These are phyloP conservation scores for Apiospora koreana DNA, from an alignment of 2,329 filamentous ascomycete genomes.

Conservation along the genomic window DNA sequence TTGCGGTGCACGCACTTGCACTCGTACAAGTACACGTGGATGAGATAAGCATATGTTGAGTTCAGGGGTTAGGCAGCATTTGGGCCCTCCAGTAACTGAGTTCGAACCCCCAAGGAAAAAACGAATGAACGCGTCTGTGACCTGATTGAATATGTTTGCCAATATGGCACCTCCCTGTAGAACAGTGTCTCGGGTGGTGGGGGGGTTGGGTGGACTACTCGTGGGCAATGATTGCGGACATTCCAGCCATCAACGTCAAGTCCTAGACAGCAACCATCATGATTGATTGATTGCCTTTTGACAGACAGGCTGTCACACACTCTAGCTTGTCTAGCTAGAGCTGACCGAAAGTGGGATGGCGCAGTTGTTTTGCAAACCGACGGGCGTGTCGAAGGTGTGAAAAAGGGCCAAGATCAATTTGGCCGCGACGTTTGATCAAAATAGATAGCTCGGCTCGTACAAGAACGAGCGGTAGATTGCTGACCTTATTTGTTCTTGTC, in stretches of 20 bases:
- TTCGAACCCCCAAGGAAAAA: neutral
- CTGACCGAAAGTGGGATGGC: neutral
- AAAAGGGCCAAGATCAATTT: neutral
- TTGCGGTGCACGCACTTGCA: neutral
- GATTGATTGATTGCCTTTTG: neutral
- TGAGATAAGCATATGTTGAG: conserved; percentile 3
- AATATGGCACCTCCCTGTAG: neutral
- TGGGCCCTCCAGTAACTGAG: neutral
- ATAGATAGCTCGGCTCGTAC: neutral
- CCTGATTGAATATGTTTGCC: neutral
- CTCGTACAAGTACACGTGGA: neutral
- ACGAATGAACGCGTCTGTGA: neutral
- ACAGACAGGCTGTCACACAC: neutral
- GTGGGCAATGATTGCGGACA: neutral
- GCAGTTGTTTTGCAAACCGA: neutral
- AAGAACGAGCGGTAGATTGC: neutral
- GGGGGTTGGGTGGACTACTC: neutral
- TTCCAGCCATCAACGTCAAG: neutral
- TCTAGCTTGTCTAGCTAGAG: neutral
- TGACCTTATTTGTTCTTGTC: neutral
- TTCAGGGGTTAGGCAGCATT: neutral
- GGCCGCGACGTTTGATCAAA: neutral
- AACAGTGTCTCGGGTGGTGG: neutral
- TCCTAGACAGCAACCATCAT: neutral
- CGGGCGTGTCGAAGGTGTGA: neutral